These are phyloP conservation scores for Pistacia atlantica DNA, from an alignment of 345 rosid genomes.

Conservation along the genomic window DNA sequence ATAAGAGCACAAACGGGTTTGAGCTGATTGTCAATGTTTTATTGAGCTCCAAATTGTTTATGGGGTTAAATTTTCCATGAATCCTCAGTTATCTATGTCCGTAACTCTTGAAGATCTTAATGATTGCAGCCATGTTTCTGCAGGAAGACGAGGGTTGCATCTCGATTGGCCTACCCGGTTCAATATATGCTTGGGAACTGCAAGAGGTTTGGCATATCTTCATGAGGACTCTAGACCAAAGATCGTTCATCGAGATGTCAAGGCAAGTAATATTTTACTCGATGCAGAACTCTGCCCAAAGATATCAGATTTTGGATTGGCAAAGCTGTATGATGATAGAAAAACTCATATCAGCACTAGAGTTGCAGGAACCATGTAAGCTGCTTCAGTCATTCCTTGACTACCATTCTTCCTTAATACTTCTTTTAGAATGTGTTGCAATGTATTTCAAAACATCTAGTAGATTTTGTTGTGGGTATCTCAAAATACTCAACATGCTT, in stretches of 20 bases:
- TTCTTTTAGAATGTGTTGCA: neutral
- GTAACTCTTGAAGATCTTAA: too few species aligned
- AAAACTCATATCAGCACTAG: slow-evolving; percentile 39
- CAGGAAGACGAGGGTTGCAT: too few species aligned
- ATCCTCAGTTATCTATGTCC: too few species aligned
- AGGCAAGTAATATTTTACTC: slow-evolving; percentile 35
- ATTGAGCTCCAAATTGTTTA: too few species aligned
- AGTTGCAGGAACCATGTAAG: slow-evolving; percentile 39
- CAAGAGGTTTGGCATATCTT: slow-evolving; percentile 34
- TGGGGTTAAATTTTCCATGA: too few species aligned
- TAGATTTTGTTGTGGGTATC: too few species aligned
- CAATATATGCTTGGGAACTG: slow-evolving; percentile 34
- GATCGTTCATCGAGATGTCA: slow-evolving; percentile 42
- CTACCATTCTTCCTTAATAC: neutral
- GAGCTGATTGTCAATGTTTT: too few species aligned
- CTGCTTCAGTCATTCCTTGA: neutral
- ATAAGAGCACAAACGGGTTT: too few species aligned
- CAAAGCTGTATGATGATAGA: slow-evolving; percentile 31
- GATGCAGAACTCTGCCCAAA: slow-evolving; percentile 31
- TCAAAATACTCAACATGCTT: too few species aligned
- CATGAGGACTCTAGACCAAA: slow-evolving; percentile 37
- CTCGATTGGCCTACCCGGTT: too few species aligned
- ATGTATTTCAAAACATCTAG: neutral
- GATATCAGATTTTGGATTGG: slow-evolving; percentile 43
- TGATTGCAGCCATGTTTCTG: too few species aligned